Evolutionary conservation across 2,329 filamentous ascomycete genomes (phyloP), one percentile per base, ranked within the genome.

Genomic region (Spiromastix sp.): DNA sequence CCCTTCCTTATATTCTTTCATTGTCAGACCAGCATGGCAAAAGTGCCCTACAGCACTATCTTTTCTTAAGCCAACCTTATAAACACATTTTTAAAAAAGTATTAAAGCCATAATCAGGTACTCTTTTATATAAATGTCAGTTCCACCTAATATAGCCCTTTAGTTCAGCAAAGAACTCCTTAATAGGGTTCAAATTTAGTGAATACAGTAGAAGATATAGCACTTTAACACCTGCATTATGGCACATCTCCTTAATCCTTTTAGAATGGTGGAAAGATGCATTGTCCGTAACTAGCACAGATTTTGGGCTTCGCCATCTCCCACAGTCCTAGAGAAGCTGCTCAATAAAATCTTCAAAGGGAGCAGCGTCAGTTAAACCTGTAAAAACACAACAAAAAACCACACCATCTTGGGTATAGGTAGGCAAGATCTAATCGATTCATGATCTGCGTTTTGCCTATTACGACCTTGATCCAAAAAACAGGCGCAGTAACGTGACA

Each of bases 161-260:
- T 5, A 60, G 41, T 34, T 55, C 51, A 11, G 48, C 40, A 46
- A 60, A 61, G 34, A 55, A 53, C 42, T 58, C 50, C 42, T 60
- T 47, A 40, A 60, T 56, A 19, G 50, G 54, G 42, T 59, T 59
- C 4, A 59, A 43, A 41, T 57, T 48, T 15, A 52, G 56, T 28
- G 50, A 60, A 39, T 60, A 60, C 16, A 48, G 55, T 25, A 54
- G 49, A 19, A 60, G 38, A 45, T 54, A 42, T 26, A 40, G 15
- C 16, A 43, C 18, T 26, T 39, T 43, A 7, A 42, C 41, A n/a
- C 29, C 32, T 20, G 24, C 32, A 32, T 43, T 20, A 21, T 22
- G 32, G 33, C 36, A 42, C 27, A 41, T 38, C 20, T 37, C 19
- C 32, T 39, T 19, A 22, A 43, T 31, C 18, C 16, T 15, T n/a